phyloP scores from a whole-genome alignment of 176 grass and related monocot species.

The Oryza coarctata region DNA sequence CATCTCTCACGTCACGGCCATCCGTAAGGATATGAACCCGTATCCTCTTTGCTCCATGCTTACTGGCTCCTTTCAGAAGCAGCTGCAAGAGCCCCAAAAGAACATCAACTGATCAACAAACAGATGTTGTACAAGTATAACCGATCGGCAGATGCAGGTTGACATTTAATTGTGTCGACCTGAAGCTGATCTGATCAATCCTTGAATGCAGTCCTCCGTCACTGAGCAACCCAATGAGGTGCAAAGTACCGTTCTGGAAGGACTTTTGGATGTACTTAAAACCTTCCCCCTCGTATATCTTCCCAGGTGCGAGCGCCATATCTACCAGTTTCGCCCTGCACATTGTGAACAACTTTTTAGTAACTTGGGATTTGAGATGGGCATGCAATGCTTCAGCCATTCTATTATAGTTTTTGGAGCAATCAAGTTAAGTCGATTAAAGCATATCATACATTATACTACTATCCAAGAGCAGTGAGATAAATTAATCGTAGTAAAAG shows the following conservation, averaged over 20 bases:
- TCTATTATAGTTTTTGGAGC: not conserved
- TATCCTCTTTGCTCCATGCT: conserved; percentile 79
- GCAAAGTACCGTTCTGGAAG: conserved; percentile 76
- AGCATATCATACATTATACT: not conserved
- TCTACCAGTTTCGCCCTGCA: conserved; percentile 86
- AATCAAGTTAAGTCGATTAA: not conserved
- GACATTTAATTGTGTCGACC: conserved; percentile 16
- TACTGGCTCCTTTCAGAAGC: conserved; percentile 75
- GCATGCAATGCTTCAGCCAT: not conserved
- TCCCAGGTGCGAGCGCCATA: conserved; percentile 69
- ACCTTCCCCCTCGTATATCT: conserved; percentile 79
- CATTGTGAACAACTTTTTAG: not conserved
- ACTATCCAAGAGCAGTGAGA: not conserved
- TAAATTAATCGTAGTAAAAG: too few species aligned
- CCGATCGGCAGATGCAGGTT: not conserved
- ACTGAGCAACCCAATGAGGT: conserved; percentile 88
- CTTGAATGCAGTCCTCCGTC: conserved; percentile 94
- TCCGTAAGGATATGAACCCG: conserved; percentile 85
- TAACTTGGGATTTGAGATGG: not conserved
- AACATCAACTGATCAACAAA: too few species aligned
- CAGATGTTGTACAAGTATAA: not conserved
- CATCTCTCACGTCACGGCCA: conserved; percentile 83
- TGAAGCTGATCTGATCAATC: conserved; percentile 93
- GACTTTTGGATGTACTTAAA: conserved; percentile 79
- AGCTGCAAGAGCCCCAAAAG: conserved; percentile 45